Percentiles rank a stretch among this genome's conserved stretches.
Evolutionary conservation across 2,329 filamentous ascomycete species (phyloP).

Genomic region (Alternaria sp.): DNA sequence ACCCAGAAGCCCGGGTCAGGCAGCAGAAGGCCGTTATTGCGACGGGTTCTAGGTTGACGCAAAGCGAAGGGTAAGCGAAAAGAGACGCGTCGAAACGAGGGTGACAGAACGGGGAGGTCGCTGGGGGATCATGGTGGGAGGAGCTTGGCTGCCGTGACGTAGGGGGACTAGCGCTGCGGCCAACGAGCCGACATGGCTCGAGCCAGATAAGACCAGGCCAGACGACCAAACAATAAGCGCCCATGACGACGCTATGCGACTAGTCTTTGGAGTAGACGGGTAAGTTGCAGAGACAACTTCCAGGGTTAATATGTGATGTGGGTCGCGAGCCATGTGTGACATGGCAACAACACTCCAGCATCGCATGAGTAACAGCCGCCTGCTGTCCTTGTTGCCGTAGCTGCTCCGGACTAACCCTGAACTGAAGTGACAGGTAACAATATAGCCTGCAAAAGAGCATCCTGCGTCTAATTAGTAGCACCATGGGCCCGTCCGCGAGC

Average conservation of each 20-base stretch:
- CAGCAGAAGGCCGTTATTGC: constrained; percentile 23
- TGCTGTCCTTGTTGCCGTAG: constrained; percentile 18
- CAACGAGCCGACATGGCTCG: constrained; percentile 27
- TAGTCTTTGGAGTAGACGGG: constrained; percentile 19
- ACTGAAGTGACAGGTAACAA: constrained; percentile 21
- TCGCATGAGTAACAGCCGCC: constrained; percentile 31
- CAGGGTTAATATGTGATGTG: constrained; percentile 10
- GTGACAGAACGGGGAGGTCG: constrained; percentile 19
- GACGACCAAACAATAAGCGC: constrained; percentile 33
- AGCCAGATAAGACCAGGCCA: constrained; percentile 28
- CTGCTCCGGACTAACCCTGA: constrained; percentile 24
- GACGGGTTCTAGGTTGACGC: constrained; percentile 6
- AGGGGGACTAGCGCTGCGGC: constrained; percentile 22
- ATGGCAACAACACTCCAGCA: constrained; percentile 22
- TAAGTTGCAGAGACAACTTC: constrained; percentile 12
- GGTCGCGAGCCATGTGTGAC: constrained; percentile 18
- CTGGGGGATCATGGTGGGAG: constrained; percentile 11
- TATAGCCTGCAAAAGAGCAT: constrained; percentile 35
- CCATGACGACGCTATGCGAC: constrained; percentile 25
- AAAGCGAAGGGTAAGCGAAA: constrained; percentile 12
- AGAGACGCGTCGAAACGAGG: constrained; percentile 22
- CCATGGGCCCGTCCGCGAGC: constrained; percentile 23
- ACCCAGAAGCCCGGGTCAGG: constrained; percentile 24
- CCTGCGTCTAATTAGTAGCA: constrained; percentile 41
- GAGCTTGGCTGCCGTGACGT: constrained; percentile 18